These are phyloP conservation scores for Nannochloropsis granulata DNA, from an alignment of 108 stramenopile genomes.

Conservation along the genomic window DNA sequence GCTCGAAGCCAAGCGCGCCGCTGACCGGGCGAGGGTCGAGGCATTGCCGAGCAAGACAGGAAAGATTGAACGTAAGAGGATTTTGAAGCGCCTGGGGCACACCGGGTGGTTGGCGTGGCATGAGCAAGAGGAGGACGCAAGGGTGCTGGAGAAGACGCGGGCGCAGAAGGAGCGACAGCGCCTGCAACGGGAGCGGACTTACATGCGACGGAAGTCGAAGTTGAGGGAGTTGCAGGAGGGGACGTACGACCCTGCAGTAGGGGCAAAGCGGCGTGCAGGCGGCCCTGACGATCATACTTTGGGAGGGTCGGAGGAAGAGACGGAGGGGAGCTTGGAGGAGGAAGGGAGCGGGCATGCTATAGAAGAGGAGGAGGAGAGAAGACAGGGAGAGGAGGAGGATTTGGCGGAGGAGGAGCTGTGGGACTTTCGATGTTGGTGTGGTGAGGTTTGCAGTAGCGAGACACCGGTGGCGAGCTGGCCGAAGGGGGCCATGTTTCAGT, in stretches of 20 bases:
- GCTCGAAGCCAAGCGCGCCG: constrained; percentile 22
- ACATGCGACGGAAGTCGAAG: background rate
- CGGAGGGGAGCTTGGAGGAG: background rate
- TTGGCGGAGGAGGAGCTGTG: background rate
- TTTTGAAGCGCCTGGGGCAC: background rate
- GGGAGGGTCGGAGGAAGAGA: background rate
- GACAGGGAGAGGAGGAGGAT: background rate
- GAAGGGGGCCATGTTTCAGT: background rate
- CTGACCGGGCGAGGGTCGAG: constrained; percentile 1
- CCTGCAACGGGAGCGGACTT: background rate
- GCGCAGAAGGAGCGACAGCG: background rate
- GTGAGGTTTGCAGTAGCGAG: background rate
- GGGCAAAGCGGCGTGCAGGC: background rate
- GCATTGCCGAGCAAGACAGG: constrained; percentile 4
- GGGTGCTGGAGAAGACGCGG: background rate
- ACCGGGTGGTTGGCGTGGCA: background rate
- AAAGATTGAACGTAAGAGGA: background rate
- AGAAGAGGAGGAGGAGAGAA: background rate
- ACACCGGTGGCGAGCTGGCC: background rate
- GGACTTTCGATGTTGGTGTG: background rate
- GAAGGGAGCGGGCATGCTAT: background rate
- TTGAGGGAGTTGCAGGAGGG: background rate
- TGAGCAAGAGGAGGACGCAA: background rate
- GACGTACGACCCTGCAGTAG: background rate
- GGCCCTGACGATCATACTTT: background rate